Conservation (phyloP, 2,329 filamentous ascomycete genomes). For the Magnaporthales sp. region DNA sequence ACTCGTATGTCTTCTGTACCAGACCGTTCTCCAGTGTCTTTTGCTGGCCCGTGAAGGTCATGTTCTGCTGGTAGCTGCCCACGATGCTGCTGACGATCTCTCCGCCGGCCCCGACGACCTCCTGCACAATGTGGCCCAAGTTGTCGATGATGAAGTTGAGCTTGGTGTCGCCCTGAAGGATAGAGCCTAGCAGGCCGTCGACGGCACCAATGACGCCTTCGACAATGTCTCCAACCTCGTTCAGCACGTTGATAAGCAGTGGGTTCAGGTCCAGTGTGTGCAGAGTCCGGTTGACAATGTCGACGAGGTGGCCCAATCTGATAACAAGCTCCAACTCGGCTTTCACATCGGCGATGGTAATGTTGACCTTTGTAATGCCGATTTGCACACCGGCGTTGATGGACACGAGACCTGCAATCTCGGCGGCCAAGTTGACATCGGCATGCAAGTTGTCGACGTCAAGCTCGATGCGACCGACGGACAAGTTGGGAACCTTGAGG, state of each 20-base stretch:
- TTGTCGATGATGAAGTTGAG: conserved; percentile 52
- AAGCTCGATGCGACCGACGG: conserved; percentile 50
- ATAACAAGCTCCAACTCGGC: conserved; percentile 51
- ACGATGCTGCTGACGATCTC: conserved; percentile 41
- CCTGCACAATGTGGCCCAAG: conserved; percentile 53
- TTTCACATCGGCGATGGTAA: conserved; percentile 52
- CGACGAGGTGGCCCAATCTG: conserved; percentile 48
- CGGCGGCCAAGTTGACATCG: conserved; percentile 51
- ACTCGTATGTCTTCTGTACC: conserved; percentile 43
- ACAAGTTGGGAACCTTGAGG: conserved; percentile 47
- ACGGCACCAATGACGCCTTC: conserved; percentile 46
- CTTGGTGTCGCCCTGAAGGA: conserved; percentile 44
- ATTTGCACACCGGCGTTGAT: conserved; percentile 46
- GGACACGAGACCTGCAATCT: conserved; percentile 48
- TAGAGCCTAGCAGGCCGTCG: conserved; percentile 48
- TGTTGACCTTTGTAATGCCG: conserved; percentile 42
- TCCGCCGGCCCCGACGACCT: conserved; percentile 38
- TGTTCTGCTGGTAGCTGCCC: conserved; percentile 48
- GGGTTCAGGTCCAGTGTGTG: conserved; percentile 52
- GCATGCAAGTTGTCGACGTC: conserved; percentile 50
- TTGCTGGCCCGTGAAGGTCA: conserved; percentile 38
- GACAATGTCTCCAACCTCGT: conserved; percentile 42
- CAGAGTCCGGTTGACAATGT: conserved; percentile 53
- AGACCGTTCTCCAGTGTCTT: conserved; percentile 24
- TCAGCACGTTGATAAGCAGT: conserved; percentile 45